Percentiles rank a stretch among this genome's conserved stretches.
Evolutionary conservation across 371 early-diverging fungal genomes (phyloP).

Genomic region (Gilbertella persicaria): DNA sequence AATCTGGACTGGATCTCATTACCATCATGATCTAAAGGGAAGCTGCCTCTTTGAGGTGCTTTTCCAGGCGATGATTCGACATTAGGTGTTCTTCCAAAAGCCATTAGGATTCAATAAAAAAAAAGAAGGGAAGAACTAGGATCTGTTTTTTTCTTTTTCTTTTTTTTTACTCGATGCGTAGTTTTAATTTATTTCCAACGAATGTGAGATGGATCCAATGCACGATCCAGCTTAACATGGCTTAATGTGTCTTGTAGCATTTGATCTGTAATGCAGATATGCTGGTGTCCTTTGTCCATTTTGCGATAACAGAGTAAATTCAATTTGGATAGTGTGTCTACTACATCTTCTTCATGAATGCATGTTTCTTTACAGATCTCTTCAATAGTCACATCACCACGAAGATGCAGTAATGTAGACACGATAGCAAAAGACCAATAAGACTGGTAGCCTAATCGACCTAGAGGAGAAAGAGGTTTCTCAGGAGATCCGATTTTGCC

Average conservation of each 20-base stretch:
- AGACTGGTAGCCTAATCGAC: conserved; percentile 67
- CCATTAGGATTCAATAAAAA: conserved; percentile 27
- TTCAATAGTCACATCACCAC: conserved; percentile 29
- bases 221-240: conserved; percentile 21
- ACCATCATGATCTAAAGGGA: conserved; percentile 81
- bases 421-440: conserved; percentile 75
- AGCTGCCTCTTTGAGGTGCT: conserved; percentile 80
- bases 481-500: conserved; percentile 90
- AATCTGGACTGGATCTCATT: neutral
- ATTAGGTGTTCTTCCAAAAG: conserved; percentile 66
- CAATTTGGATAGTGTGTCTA: conserved; percentile 33
- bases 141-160: no score
- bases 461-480: conserved; percentile 80
- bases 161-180: neutral
- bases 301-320: conserved; percentile 32
- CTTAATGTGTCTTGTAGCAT: conserved; percentile 24
- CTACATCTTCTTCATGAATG: conserved; percentile 45
- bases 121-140: neutral
- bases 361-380: conserved; percentile 35
- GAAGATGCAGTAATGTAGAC: conserved; percentile 35
- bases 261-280: conserved; percentile 26
- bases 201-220: conserved; percentile 18
- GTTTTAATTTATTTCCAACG: conserved; percentile 14
- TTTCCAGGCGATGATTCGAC: conserved; percentile 60
- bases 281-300: conserved; percentile 4